Percentiles rank a stretch among this genome's conserved stretches.
phyloP scores from a whole-genome alignment of 192 early-diverging fungal species.

The Haplosporangium gracile region DNA sequence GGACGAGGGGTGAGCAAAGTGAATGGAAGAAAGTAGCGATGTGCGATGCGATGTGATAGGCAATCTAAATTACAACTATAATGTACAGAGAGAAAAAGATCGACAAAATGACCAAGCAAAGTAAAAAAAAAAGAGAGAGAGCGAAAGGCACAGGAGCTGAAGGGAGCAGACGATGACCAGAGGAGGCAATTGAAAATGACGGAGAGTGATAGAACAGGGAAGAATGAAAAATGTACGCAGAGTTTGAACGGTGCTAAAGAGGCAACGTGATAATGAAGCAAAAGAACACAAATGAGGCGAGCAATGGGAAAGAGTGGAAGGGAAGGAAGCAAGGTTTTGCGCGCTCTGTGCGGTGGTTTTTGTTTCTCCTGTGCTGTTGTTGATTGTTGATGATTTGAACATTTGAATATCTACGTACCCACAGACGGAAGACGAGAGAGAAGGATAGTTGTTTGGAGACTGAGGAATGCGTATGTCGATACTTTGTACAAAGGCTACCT shows the following conservation, averaged over 20 bases:
- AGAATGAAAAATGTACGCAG: not conserved
- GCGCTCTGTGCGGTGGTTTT: not conserved
- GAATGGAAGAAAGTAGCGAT: not conserved
- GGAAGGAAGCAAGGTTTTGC: not conserved
- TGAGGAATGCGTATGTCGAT: not conserved
- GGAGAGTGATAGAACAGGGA: not conserved
- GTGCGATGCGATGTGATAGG: not conserved
- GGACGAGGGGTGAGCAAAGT: not conserved
- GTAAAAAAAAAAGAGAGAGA: not conserved
- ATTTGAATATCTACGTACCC: not conserved
- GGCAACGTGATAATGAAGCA: not conserved
- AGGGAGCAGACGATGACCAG: not conserved
- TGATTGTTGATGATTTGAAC: not conserved
- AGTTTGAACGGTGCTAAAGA: not conserved
- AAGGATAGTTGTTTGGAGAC: not conserved
- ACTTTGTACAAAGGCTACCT: slow-evolving; percentile 3
- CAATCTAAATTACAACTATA: slow-evolving; percentile 10
- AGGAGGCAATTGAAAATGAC: not conserved
- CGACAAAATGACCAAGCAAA: not conserved
- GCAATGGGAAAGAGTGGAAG: not conserved
- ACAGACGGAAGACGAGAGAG: not conserved
- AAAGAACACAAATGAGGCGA: not conserved
- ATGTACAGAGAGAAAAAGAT: not conserved
- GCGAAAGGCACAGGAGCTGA: not conserved
- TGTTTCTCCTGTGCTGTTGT: not conserved